Evolutionary conservation across 305 asterid genomes (phyloP).

Genomic region (Fraxinus sp.): DNA sequence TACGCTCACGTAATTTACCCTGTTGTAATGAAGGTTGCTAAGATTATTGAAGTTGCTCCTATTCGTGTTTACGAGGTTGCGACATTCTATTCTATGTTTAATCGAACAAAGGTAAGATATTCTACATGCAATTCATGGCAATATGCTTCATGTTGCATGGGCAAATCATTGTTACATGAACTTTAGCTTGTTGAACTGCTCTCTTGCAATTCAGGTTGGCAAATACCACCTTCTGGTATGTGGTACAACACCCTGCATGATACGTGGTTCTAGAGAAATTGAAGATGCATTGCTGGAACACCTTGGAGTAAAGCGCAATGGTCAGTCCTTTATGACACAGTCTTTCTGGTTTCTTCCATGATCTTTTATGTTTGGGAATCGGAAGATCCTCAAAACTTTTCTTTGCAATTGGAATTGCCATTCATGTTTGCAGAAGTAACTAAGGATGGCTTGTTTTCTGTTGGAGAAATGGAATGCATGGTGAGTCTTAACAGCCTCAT

Average conservation of each 20-base stretch:
- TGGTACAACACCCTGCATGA: slow-evolving; percentile 98
- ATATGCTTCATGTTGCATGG: slow-evolving; percentile 16
- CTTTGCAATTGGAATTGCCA: slow-evolving; percentile 22
- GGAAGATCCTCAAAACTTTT: slow-evolving; percentile 13
- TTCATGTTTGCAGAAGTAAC: slow-evolving; percentile 72
- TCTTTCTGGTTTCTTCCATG: background rate
- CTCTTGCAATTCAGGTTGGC: slow-evolving; percentile 63
- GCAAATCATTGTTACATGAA: background rate
- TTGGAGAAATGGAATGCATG: slow-evolving; percentile 99
- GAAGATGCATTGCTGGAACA: slow-evolving; percentile 84
- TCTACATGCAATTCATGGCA: slow-evolving; percentile 4
- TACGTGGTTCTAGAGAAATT: slow-evolving; percentile 92
- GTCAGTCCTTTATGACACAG: slow-evolving; percentile 35
- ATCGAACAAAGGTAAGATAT: slow-evolving; percentile 71
- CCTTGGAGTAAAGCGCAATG: slow-evolving; percentile 93
- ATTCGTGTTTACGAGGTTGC: slow-evolving; percentile 99
- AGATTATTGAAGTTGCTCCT: slow-evolving; percentile 86
- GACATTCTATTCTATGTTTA: slow-evolving; percentile 97
- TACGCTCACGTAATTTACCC: slow-evolving; percentile 2
- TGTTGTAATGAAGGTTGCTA: slow-evolving; percentile 65
- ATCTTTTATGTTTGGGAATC: background rate
- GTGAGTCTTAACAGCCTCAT: slow-evolving; percentile 35
- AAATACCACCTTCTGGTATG: slow-evolving; percentile 96
- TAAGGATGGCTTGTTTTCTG: slow-evolving; percentile 95
- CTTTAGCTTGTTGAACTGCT: slow-evolving; percentile 21